Conservation (phyloP, 169 alveolate species). For the Cryptosporidium viatorum region DNA sequence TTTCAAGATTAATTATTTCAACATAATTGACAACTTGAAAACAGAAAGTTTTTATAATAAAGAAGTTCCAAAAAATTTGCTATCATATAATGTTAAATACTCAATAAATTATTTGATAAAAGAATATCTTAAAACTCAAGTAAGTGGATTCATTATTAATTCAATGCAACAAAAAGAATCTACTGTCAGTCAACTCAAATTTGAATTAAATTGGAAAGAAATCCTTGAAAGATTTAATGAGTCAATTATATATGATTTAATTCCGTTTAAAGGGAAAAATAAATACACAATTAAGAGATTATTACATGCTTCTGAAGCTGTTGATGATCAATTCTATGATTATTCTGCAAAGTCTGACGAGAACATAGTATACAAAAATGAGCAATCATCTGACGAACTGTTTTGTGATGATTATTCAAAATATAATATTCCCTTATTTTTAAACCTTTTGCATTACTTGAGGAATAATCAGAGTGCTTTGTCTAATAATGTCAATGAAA, state of each 20-base stretch:
- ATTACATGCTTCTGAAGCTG: neutral
- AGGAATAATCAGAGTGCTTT: constrained; percentile 26
- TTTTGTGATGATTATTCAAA: constrained; percentile 3
- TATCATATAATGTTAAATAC: constrained; percentile 22
- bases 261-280: neutral
- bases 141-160: neutral
- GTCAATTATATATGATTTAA: neutral
- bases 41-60: constrained; percentile 20
- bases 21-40: neutral
- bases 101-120: constrained; percentile 26
- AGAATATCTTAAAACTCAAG: constrained; percentile 1
- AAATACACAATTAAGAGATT: neutral
- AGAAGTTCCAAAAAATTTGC: constrained; percentile 16
- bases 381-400: neutral
- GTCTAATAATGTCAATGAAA: neutral
- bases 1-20: constrained; percentile 7
- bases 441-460: constrained; percentile 29
- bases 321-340: neutral
- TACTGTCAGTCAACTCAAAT: neutral
- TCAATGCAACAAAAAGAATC: neutral
- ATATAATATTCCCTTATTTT: constrained; percentile 21
- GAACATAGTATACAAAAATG: neutral
- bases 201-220: constrained; percentile 29
- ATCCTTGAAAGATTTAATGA: constrained; percentile 5
- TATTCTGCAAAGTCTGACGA: neutral